Evolutionary conservation across 2,329 filamentous ascomycete genomes (phyloP).

Genomic region (Hypoxylon sp.): DNA sequence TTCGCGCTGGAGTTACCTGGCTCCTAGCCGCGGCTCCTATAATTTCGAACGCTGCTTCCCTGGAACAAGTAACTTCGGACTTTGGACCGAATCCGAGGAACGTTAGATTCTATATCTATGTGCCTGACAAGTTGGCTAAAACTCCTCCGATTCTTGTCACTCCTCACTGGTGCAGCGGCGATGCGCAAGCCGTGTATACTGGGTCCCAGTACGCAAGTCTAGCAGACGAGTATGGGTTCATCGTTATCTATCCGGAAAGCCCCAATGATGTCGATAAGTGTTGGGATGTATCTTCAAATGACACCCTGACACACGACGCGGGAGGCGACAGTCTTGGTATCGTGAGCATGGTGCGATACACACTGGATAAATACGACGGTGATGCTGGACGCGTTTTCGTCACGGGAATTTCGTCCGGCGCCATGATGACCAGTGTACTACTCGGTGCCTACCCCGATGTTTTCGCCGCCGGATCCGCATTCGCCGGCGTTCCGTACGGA

Average conservation of each 20-base stretch:
- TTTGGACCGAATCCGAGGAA: slow-evolving; percentile 59
- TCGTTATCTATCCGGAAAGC: slow-evolving; percentile 45
- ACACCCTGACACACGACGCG: slow-evolving; percentile 46
- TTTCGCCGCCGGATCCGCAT: slow-evolving; percentile 56
- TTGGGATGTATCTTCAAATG: slow-evolving; percentile 65
- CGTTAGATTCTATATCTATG: slow-evolving; percentile 62
- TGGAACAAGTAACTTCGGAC: slow-evolving; percentile 42
- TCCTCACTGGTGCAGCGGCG: slow-evolving; percentile 66
- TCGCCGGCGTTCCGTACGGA: slow-evolving; percentile 58
- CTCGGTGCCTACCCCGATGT: slow-evolving; percentile 59
- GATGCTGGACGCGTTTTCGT: slow-evolving; percentile 46
- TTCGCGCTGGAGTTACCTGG: slow-evolving; percentile 4
- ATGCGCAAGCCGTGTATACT: slow-evolving; percentile 57
- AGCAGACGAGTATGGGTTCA: slow-evolving; percentile 57
- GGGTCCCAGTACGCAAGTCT: slow-evolving; percentile 62
- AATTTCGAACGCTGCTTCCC: slow-evolving; percentile 37
- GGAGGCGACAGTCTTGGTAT: slow-evolving; percentile 52
- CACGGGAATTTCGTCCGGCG: slow-evolving; percentile 46
- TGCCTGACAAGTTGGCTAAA: slow-evolving; percentile 52
- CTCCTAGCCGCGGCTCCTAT: slow-evolving; percentile 17
- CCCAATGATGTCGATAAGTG: slow-evolving; percentile 55
- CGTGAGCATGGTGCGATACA: slow-evolving; percentile 51
- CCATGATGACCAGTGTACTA: slow-evolving; percentile 50
- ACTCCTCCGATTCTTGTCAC: slow-evolving; percentile 63
- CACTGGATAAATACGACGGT: slow-evolving; percentile 46